These are phyloP conservation scores for Quercus parvula DNA, from an alignment of 306 rosid species.

Conservation along the genomic window DNA sequence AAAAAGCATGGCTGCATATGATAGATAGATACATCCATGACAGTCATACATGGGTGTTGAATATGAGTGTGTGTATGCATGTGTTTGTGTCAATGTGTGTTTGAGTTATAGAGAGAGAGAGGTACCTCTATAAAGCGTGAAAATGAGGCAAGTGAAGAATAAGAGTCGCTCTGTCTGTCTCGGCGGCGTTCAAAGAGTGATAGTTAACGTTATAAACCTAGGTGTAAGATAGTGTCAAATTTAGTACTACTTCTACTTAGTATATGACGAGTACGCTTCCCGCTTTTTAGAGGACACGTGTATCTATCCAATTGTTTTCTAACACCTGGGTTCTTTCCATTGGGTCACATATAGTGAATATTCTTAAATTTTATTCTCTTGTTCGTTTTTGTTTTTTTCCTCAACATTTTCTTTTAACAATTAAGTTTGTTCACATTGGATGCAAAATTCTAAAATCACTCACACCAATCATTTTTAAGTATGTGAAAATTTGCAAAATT, in stretches of 20 bases:
- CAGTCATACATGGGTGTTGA: not conserved
- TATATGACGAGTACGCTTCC: not conserved
- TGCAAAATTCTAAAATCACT: no score
- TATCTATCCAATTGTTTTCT: not conserved
- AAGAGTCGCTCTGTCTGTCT: not conserved
- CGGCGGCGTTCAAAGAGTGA: conserved; percentile 35
- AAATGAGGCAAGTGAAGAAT: not conserved
- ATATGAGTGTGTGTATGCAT: not conserved
- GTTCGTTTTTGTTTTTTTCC: no score
- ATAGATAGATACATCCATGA: no score
- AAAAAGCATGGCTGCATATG: not conserved
- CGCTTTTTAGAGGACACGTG: conserved; percentile 34
- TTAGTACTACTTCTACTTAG: not conserved
- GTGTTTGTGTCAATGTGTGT: not conserved
- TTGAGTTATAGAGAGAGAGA: not conserved
- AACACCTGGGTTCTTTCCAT: not conserved
- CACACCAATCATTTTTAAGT: no score
- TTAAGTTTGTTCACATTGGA: no score
- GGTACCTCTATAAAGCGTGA: conserved; percentile 8
- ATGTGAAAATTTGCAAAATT: no score
- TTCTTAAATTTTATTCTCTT: not conserved
- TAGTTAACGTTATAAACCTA: conserved; percentile 45
- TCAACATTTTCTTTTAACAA: no score
- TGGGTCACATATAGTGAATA: not conserved
- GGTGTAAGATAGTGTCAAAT: not conserved